Base-by-base conservation (phyloP, 495 filamentous ascomycete genomes). In the Gamarada debralockiae region DNA sequence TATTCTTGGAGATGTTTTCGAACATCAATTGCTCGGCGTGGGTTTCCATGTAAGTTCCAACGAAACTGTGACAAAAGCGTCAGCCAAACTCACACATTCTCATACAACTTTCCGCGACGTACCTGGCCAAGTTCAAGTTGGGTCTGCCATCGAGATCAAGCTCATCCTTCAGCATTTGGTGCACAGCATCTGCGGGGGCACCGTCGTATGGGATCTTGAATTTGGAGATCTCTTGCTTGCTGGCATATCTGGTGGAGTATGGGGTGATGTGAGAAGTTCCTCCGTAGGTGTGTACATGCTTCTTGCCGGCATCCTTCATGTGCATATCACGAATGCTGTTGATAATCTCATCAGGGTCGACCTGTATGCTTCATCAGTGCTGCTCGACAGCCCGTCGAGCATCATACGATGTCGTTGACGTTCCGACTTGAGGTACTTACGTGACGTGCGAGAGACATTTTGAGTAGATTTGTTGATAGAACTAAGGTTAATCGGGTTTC, bases 111-210 rank as follows among this genome's bases (percentile, higher is more conserved):
- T 9, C 18, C 3, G 17, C 34, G 22, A 29, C n/a, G 2, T 64
- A 76, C 67, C 75, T 79, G 46, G 84, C 84, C 14, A 89, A 68
- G 57, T 89, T 90, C 49, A 89, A 65, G 57, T 85, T 87, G 0
- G 85, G 84, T n/a, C 73, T 72, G 25, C 86, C 85, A 62, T 89
- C 86, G 0, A 89, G 73, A 63, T 89, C 85, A 0, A 90, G 65
- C 59, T 90, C 86, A 62, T 90, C 86, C 45, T 81, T 82, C 49
- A 90, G 73, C 62, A 89, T 72, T 53, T 87, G 82, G 50, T 84
- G 79, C 1, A 84, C 82, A 0, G 76, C 75, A 52, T 86, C 82
- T 12, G 80, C 76, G 0, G 81, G 79, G 1, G 81, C 77, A 15
- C 85, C 85, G 36, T 83, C 60, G 14, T 77, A 57, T 0, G 85